These are phyloP conservation scores for Saxispiralis lemnorum DNA, from an alignment of 495 filamentous ascomycete species.

Conservation along the genomic window DNA sequence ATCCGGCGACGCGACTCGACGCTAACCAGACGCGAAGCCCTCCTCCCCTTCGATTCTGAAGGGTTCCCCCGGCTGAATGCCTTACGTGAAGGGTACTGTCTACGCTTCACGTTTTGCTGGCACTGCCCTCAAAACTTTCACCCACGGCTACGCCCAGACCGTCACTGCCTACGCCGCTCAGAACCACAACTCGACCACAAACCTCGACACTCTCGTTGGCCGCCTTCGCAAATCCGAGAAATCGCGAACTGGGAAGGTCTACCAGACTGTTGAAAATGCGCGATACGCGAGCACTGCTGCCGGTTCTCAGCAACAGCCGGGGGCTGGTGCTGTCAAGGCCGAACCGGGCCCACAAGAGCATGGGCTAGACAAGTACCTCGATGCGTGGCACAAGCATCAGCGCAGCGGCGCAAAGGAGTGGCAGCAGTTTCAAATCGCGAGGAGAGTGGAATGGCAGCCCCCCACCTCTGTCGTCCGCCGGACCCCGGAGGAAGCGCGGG, in stretches of 20 bases:
- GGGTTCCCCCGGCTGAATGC: constrained; percentile 48
- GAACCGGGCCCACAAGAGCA: constrained; percentile 14
- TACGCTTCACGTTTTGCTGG: constrained; percentile 71
- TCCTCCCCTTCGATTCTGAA: constrained; percentile 29
- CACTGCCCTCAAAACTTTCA: constrained; percentile 87
- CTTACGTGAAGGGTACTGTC: constrained; percentile 56
- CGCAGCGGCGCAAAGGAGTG: constrained; percentile 59
- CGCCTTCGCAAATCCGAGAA: constrained; percentile 11
- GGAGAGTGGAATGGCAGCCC: constrained; percentile 72
- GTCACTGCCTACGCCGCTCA: constrained; percentile 83
- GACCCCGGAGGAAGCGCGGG: constrained; percentile 23
- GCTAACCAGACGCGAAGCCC: too few relatives aligned
- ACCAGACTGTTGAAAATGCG: constrained; percentile 2
- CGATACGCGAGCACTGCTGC: constrained; percentile 10
- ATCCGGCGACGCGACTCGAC: background rate
- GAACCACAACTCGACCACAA: constrained; percentile 33
- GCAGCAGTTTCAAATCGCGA: constrained; percentile 75
- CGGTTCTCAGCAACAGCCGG: constrained; percentile 2
- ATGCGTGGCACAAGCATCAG: constrained; percentile 67
- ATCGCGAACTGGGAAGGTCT: constrained; percentile 6
- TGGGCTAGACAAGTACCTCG: constrained; percentile 66
- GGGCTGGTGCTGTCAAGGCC: background rate
- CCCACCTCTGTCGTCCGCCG: constrained; percentile 30
- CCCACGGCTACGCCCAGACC: constrained; percentile 92
- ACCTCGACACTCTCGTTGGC: constrained; percentile 14